Evolutionary conservation across 352 stramenopile species (phyloP), one percentile per base, ranked within the genome.

Genomic region (Phytophthora fragariaefolia): DNA sequence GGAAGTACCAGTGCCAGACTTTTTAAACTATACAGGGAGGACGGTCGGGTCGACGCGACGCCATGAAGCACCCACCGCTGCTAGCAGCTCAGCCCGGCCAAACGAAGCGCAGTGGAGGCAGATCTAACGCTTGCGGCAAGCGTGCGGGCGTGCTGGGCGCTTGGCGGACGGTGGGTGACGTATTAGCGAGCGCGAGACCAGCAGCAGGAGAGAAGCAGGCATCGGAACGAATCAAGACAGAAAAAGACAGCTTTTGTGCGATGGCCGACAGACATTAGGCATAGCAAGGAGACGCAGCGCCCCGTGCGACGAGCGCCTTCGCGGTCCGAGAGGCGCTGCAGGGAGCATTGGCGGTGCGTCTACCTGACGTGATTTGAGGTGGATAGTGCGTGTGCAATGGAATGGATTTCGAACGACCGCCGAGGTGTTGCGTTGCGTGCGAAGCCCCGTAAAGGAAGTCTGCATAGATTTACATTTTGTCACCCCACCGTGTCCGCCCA

Each of bases 1-100:
- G 87, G 87, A 96, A 96, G 58, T 96, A 94, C 79, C 82, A 91
- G 71, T 90, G 77, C 71, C 82, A 94, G 76, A 87, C 84, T 64
- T 92, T 95, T 87, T 96, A 95, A 90, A 77, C 76, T 84, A 85
- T 84, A 77, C 66, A 77, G 49, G 58, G 72, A 71, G 23, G 58
- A 65, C 48, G 55, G 32, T 68, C 43, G 23, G 67, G 60, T 70
- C 66, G 52, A 66, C 65, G 69, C 56, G 65, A 71, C 40, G 64
- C 52, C 18, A 48, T 63, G 47, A 63, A 57, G 34, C 54, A 65
- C 48, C 63, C 54, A 38, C 24, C 13, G 42, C 30, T 46, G 13
- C 22, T 49, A 66, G 54, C 23, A 45, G 55, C 18, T 36, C 50
- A 45, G 46, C 38, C 36, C 26, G 50, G 58, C 48, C 47, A 43